phyloP scores from a whole-genome alignment of 2,329 filamentous ascomycete species.

The Fusarium chaquense region DNA sequence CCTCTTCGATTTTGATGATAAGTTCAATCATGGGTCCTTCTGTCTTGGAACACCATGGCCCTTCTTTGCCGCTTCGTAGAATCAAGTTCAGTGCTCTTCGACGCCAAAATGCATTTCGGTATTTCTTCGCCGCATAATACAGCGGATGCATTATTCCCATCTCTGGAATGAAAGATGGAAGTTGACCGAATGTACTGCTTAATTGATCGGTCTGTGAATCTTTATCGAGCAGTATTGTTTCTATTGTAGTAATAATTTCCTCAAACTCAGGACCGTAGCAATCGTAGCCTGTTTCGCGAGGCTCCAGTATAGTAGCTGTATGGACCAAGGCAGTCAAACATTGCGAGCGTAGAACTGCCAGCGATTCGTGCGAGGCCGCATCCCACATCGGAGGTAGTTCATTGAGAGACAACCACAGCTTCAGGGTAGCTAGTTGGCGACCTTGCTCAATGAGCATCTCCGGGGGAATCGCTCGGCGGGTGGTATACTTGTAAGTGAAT shows the following conservation, averaged over 20 bases:
- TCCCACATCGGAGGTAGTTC: not conserved
- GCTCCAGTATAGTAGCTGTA: conserved; percentile 24
- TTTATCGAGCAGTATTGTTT: not conserved
- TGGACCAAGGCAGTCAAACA: conserved; percentile 30
- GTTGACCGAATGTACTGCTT: accelerated
- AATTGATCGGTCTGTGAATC: accelerated
- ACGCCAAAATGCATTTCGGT: conserved; percentile 30
- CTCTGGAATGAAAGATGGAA: conserved; percentile 28
- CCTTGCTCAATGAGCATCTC: conserved; percentile 42
- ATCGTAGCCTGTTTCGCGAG: conserved; percentile 30
- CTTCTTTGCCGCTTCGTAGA: conserved; percentile 22
- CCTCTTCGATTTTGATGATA: conserved; percentile 29
- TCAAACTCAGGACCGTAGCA: conserved; percentile 34
- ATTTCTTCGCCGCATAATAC: conserved; percentile 31
- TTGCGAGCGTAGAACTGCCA: conserved; percentile 34
- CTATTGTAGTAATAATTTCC: conserved; percentile 25
- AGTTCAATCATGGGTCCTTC: conserved; percentile 5
- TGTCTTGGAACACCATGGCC: conserved; percentile 33
- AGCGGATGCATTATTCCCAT: conserved; percentile 38
- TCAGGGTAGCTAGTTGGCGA: conserved; percentile 28
- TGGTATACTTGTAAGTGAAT: conserved; percentile 32
- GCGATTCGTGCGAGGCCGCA: not conserved
- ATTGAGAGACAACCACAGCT: conserved; percentile 32
- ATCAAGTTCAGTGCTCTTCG: conserved; percentile 29
- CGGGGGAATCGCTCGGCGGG: conserved; percentile 18